Base-by-base conservation (phyloP, 306 rosid genomes). In the Trifolium dubium region DNA sequence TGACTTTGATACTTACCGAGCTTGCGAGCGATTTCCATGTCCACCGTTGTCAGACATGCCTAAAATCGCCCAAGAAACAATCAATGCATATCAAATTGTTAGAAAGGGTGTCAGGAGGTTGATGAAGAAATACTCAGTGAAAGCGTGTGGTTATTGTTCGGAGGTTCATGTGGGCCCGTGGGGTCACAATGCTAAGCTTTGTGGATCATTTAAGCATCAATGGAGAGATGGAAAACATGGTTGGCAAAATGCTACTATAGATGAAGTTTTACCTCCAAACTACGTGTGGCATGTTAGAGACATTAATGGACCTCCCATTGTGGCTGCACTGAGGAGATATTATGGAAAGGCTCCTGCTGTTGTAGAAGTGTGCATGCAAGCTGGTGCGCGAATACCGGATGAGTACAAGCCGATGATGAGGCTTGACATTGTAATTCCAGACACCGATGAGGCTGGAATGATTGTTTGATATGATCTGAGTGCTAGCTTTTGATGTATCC, bases 211-310 rank as follows among this genome's bases (percentile, higher is more conserved):
- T 82, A 94, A 94, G 88, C 98, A 94, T 79, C 98, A 94, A 49
- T 94, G 98, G 98, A 89, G 98, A 82, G 98, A 94, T 67, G 98
- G 98, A 85, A 94, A 94, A 72, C 98, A 94, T 82, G 98, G 98
- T 58, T 94, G 98, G 98, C 98, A 94, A 74, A 95, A 94, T 67
- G 97, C 98, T 8, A 89, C 78, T 0, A 79, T 89, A 60, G 97
- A 89, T 28, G 97, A 94, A 83, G 91, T 94, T 72, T 78, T 94
- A 18, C 97, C 98, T 65, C 88, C 95, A 35, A 94, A 94, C 83
- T 85, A 83, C 74, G 96, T 94, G 74, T 94, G 98, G 98, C 97
- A 91, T 79, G 92, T 86, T 41, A 82, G 86, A 73, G 92, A 89
- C 29, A 92, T 91, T 19, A 62, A 55, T 34, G 98, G 96, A 47